Conservation (phyloP, 1,284 basidiomycete genomes). For the Puccinia triticina region DNA sequence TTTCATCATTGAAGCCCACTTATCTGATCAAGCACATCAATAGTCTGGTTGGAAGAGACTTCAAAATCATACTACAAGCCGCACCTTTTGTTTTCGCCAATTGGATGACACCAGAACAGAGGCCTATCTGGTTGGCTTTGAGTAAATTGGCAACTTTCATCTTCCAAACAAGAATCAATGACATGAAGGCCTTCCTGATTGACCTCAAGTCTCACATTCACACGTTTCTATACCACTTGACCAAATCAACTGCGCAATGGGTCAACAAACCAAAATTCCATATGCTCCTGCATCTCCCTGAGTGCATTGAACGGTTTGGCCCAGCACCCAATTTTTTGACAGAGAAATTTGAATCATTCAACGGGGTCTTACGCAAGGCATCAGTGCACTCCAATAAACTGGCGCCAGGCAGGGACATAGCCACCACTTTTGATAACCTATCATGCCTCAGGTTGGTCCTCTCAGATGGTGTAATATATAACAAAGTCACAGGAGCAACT, state of each 20-base stretch:
- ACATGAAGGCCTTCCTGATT: not conserved
- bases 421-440: no score
- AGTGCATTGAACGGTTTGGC: not conserved
- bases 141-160: not conserved
- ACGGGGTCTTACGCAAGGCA: no score
- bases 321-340: not conserved
- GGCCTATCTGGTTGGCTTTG: not conserved
- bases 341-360: no score
- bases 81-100: not conserved
- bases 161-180: not conserved
- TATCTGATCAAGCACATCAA: not conserved
- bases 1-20: not conserved
- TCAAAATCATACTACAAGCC: not conserved
- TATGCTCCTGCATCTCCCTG: not conserved
- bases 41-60: not conserved
- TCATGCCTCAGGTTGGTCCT: constrained; percentile 27
- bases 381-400: no score
- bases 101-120: not conserved
- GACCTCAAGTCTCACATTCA: not conserved
- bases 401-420: no score
- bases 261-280: not conserved
- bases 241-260: not conserved
- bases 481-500: no score
- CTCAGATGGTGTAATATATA: constrained; percentile 60
- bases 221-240: not conserved